Conservation (phyloP, 2,329 filamentous ascomycete species). For the Verticillium nubilum region DNA sequence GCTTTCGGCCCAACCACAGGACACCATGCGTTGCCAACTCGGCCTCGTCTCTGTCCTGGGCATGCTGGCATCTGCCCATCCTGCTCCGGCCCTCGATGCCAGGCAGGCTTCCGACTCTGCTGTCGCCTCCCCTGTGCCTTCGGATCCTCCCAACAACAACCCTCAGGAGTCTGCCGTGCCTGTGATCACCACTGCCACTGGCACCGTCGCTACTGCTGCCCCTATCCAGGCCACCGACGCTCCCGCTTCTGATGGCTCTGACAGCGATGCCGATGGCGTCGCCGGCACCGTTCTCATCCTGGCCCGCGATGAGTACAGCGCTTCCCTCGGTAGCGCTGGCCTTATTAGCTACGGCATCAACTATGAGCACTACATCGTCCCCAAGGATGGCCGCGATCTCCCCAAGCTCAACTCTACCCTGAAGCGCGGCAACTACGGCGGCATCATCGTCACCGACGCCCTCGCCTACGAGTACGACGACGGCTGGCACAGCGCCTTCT, state of each 20-base stretch:
- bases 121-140: conserved; percentile 2
- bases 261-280: background rate
- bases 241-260: background rate
- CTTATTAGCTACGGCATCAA: conserved; percentile 58
- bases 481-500: conserved; percentile 47
- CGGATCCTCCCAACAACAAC: background rate
- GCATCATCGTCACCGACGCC: conserved; percentile 49
- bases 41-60: background rate
- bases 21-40: conserved; percentile 2
- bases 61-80: background rate
- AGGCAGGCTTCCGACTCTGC: background rate
- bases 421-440: conserved; percentile 50
- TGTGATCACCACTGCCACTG: background rate
- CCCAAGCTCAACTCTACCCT: conserved; percentile 44
- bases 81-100: background rate
- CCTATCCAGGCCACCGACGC: background rate
- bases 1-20: background rate
- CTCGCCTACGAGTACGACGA: conserved; percentile 48
- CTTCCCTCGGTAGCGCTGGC: conserved; percentile 43
- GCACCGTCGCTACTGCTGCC: background rate
- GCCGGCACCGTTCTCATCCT: conserved; percentile 43
- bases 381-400: conserved; percentile 42
- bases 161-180: background rate
- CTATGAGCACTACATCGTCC: conserved; percentile 49
- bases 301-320: conserved; percentile 43